Percentiles rank a stretch among this genome's conserved stretches.
phyloP scores from a whole-genome alignment of 768 basidiomycete genomes.

The Macrolepiota fuliginosa region DNA sequence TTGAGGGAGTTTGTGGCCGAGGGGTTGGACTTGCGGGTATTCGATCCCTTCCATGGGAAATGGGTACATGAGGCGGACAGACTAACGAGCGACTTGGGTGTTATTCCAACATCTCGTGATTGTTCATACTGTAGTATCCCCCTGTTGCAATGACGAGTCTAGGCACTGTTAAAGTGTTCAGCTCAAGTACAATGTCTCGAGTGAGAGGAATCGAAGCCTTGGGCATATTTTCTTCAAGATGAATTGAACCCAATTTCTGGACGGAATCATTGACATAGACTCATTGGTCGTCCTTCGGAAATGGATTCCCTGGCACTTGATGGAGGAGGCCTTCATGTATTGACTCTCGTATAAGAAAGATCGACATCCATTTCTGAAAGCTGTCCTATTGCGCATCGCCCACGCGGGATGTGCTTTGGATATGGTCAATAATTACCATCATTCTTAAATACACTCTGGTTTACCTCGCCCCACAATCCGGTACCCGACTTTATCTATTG shows the following conservation, averaged over 20 bases:
- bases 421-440: not conserved
- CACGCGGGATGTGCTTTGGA: not conserved
- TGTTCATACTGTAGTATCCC: too few species aligned
- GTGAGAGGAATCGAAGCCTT: too few species aligned
- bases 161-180: too few species aligned
- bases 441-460: too few species aligned
- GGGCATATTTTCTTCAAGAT: too few species aligned
- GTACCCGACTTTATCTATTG: too few species aligned
- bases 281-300: not conserved
- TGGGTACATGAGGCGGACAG: not conserved
- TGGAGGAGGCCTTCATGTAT: not conserved
- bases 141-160: too few species aligned
- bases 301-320: not conserved
- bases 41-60: not conserved
- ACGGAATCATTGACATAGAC: not conserved
- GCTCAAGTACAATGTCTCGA: too few species aligned
- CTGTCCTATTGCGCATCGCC: not conserved
- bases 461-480: too few species aligned
- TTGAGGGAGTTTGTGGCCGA: not conserved
- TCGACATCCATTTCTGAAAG: not conserved
- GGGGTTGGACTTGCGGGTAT: not conserved
- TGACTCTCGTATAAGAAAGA: not conserved
- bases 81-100: not conserved
- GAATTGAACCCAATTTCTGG: not conserved
- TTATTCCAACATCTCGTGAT: too few species aligned